phyloP scores from a whole-genome alignment of 139 green algal species.

The Tetraselmis chui region DNA sequence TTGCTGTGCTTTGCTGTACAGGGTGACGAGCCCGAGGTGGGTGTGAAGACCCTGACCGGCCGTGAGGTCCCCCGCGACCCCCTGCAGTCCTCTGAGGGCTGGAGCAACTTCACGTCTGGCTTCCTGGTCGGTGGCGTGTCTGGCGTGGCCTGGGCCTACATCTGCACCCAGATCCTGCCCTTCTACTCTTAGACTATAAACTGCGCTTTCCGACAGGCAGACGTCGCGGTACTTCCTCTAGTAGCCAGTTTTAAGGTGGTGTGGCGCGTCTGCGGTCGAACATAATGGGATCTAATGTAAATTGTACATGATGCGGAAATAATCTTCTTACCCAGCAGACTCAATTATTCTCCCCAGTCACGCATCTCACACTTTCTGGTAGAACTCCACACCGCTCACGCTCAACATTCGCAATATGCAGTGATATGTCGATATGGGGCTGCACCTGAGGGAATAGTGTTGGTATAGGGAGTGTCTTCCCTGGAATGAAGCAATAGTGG shows the following conservation, averaged over 20 bases:
- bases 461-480: too few relatives aligned
- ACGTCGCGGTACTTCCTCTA: too few relatives aligned
- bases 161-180: conserved; percentile 73
- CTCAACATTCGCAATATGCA: too few relatives aligned
- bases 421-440: too few relatives aligned
- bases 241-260: not conserved
- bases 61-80: conserved; percentile 63
- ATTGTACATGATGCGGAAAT: not conserved
- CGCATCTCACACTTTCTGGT: too few relatives aligned
- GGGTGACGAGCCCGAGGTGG: conserved; percentile 35
- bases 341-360: too few relatives aligned
- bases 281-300: not conserved
- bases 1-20: too few relatives aligned
- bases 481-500: too few relatives aligned
- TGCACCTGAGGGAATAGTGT: too few relatives aligned
- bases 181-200: conserved; percentile 76
- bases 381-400: too few relatives aligned
- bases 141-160: conserved; percentile 84
- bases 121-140: conserved; percentile 86
- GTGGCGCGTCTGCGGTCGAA: not conserved
- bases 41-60: conserved; percentile 92
- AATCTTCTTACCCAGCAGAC: not conserved
- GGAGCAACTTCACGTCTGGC: conserved; percentile 82
- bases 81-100: conserved; percentile 65
- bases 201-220: too few relatives aligned